Evolutionary conservation across 169 alveolate species (phyloP).

Genomic region (Eimeria necatrix): DNA sequence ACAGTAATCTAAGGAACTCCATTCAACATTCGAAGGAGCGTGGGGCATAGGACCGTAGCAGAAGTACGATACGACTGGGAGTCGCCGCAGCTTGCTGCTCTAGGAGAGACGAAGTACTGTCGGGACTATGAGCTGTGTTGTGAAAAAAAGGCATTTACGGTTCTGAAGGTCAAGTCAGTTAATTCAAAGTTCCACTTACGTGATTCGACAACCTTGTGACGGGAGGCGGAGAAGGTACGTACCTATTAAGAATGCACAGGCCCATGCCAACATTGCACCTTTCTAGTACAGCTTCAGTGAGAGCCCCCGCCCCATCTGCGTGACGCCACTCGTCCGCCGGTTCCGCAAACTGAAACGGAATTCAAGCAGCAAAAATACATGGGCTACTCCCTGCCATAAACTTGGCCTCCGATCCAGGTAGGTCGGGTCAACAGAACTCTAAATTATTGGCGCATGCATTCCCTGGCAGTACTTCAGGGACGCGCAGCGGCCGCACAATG

Average conservation of each 20-base stretch:
- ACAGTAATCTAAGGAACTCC: neutral
- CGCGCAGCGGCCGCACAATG: neutral
- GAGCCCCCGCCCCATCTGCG: slow-evolving; percentile 67
- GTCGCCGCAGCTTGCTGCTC: neutral
- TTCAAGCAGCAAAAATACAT: neutral
- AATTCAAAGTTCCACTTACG: neutral
- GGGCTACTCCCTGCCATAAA: too few relatives aligned
- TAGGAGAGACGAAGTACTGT: neutral
- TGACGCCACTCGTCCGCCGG: slow-evolving; percentile 18
- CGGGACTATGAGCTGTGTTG: neutral
- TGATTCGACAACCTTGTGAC: neutral
- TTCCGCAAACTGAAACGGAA: slow-evolving; percentile 62
- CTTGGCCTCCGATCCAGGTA: too few relatives aligned
- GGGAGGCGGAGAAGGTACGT: neutral
- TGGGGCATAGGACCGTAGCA: neutral
- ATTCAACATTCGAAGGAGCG: neutral
- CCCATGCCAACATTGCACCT: slow-evolving; percentile 75
- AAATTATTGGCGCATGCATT: too few relatives aligned
- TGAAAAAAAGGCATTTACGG: neutral
- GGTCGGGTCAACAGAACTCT: too few relatives aligned
- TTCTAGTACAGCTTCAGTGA: slow-evolving; percentile 33
- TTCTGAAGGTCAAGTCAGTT: neutral
- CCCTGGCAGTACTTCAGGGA: too few relatives aligned
- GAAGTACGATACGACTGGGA: neutral
- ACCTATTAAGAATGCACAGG: slow-evolving; percentile 59